Conservation (phyloP, 768 basidiomycete species). For the Favolaschia claudopus region DNA sequence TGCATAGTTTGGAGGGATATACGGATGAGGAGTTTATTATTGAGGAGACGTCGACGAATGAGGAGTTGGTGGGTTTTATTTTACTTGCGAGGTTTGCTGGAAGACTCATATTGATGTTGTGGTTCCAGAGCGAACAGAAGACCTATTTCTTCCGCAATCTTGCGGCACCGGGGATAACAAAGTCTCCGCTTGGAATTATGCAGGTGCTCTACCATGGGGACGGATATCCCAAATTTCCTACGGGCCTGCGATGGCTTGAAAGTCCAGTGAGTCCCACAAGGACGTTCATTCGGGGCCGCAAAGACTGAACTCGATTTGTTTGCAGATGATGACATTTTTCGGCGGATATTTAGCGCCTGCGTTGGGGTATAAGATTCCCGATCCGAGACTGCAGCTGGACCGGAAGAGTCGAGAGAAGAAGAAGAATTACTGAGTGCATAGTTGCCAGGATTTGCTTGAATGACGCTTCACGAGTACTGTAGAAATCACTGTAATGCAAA, state of each 20-base stretch:
- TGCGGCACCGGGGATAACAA: background rate
- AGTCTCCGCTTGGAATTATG: background rate
- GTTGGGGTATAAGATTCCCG: no score
- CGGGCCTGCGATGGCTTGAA: background rate
- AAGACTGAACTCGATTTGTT: no score
- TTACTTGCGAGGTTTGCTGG: no score
- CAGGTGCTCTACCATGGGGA: constrained; percentile 3
- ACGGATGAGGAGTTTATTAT: background rate
- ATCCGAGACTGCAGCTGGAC: no score
- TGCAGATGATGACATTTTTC: no score
- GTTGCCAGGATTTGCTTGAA: no score
- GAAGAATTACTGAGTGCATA: no score
- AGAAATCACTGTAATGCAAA: no score
- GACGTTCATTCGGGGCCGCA: no score
- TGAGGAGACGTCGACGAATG: background rate
- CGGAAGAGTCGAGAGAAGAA: no score
- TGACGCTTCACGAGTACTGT: no score
- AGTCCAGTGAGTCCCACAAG: background rate
- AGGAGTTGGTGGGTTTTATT: background rate
- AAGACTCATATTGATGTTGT: background rate
- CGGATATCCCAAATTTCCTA: background rate
- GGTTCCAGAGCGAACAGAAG: constrained; percentile 2
- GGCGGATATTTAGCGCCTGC: no score
- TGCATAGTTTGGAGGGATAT: background rate
- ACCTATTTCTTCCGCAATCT: constrained; percentile 2